These are phyloP conservation scores for Boeremia exigua DNA, from an alignment of 2,329 filamentous ascomycete species.

Conservation along the genomic window DNA sequence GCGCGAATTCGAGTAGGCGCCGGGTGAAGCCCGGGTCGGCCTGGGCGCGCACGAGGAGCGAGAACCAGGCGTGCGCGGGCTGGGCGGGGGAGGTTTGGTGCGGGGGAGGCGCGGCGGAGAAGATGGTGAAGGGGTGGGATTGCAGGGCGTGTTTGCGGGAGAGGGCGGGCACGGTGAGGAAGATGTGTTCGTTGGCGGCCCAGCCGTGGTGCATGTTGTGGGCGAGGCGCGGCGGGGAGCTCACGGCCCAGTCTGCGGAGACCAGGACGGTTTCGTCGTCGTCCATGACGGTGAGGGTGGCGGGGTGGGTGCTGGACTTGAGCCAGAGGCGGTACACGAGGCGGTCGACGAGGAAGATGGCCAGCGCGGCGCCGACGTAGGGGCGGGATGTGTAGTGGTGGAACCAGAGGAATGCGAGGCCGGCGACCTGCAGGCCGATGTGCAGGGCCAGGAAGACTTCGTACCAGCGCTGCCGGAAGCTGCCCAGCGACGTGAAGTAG, in stretches of 20 bases:
- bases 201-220: constrained; percentile 59
- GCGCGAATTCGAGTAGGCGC: constrained; percentile 61
- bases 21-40: constrained; percentile 61
- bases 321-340: constrained; percentile 63
- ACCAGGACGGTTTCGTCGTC: constrained; percentile 63
- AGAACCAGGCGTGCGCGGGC: constrained; percentile 58
- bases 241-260: constrained; percentile 53
- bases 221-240: constrained; percentile 19
- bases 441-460: constrained; percentile 68
- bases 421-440: constrained; percentile 62
- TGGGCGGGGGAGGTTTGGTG: constrained; percentile 30
- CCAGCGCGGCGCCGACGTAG: constrained; percentile 61
- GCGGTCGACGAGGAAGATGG: constrained; percentile 65
- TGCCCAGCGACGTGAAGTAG: constrained; percentile 66
- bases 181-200: constrained; percentile 68
- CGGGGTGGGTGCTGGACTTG: constrained; percentile 57
- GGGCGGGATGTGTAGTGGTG: constrained; percentile 61
- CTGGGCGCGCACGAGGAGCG: constrained; percentile 65
- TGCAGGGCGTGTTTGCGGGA: constrained; percentile 61
- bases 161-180: constrained; percentile 64
- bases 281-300: constrained; percentile 60
- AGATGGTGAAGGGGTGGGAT: constrained; percentile 71
- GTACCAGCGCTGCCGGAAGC: constrained; percentile 66
- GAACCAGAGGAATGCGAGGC: constrained; percentile 64
- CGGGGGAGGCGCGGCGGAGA: constrained; percentile 60